A percentile compares a stretch with the other conserved stretches of the same genome.
Evolutionary conservation across 176 grass and related monocot species (phyloP).

Genomic region (Coix lacrymajobi): DNA sequence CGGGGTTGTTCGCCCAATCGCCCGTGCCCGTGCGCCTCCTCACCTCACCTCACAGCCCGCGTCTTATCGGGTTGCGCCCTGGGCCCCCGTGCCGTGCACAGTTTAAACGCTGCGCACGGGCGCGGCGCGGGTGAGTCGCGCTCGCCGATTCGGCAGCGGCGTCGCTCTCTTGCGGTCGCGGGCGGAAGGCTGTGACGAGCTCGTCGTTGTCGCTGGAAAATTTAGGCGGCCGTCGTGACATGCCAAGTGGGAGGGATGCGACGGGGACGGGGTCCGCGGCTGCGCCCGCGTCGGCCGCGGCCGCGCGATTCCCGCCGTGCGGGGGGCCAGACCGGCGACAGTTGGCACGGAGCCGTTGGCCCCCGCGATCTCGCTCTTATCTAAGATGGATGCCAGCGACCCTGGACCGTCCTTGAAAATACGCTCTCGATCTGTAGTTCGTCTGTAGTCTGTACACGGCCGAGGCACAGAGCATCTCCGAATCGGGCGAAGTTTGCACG

Average conservation of each 20-base stretch:
- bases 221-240: slow-evolving; percentile 16
- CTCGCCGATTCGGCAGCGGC: neutral
- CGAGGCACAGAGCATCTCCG: neutral
- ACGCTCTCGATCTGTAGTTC: neutral
- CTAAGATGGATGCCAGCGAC: neutral
- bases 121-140: neutral
- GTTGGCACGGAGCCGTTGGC: slow-evolving; percentile 28
- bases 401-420: neutral
- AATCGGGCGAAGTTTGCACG: no score
- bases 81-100: neutral
- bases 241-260: slow-evolving; percentile 14
- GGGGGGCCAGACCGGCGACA: neutral
- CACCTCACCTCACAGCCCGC: neutral
- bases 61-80: slow-evolving; percentile 8
- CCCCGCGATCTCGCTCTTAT: slow-evolving; percentile 34
- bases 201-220: slow-evolving; percentile 16
- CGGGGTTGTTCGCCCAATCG: neutral
- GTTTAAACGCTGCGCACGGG: neutral
- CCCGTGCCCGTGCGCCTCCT: neutral
- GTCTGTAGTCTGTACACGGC: no score
- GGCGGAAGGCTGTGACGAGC: neutral
- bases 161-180: neutral
- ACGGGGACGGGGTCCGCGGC: slow-evolving; percentile 12
- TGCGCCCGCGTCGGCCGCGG: neutral
- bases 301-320: neutral